phyloP scores from a whole-genome alignment of 116 monocot species.

The Cymodocea nodosa region DNA sequence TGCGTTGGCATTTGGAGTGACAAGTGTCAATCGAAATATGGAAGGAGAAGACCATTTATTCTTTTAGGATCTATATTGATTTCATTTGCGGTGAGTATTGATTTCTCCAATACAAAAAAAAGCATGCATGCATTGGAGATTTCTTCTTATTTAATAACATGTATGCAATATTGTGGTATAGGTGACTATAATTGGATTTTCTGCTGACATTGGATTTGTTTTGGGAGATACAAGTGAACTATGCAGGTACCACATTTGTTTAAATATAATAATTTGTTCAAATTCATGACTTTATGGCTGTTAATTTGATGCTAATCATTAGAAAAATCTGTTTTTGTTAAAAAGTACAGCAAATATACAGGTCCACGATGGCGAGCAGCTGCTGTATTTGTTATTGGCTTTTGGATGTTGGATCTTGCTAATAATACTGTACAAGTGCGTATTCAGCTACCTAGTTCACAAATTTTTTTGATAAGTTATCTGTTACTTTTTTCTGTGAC shows the following conservation, averaged over 20 bases:
- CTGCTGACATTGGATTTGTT: conserved; percentile 84
- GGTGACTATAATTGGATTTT: conserved; percentile 89
- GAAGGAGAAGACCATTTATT: conserved; percentile 94
- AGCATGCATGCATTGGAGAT: too few species aligned
- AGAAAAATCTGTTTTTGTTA: too few species aligned
- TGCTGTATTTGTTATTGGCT: conserved; percentile 77
- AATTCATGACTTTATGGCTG: neutral
- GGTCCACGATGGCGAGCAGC: conserved; percentile 80
- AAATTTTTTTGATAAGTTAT: neutral
- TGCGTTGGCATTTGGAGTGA: conserved; percentile 99
- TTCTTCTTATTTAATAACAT: neutral
- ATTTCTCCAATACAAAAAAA: neutral
- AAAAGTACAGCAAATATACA: conserved; percentile 45
- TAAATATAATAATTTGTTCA: neutral
- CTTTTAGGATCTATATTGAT: conserved; percentile 79
- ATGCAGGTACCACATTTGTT: conserved; percentile 50
- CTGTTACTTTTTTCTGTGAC: neutral
- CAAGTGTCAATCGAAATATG: conserved; percentile 82
- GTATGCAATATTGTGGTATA: conserved; percentile 13
- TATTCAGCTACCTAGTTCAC: neutral
- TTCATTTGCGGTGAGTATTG: conserved; percentile 64
- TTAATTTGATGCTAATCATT: too few species aligned
- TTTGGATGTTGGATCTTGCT: conserved; percentile 99
- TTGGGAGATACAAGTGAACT: conserved; percentile 79
- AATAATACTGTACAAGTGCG: conserved; percentile 96